Conservation (phyloP, 2,329 filamentous ascomycete genomes). For the Sporothrix mexicana region DNA sequence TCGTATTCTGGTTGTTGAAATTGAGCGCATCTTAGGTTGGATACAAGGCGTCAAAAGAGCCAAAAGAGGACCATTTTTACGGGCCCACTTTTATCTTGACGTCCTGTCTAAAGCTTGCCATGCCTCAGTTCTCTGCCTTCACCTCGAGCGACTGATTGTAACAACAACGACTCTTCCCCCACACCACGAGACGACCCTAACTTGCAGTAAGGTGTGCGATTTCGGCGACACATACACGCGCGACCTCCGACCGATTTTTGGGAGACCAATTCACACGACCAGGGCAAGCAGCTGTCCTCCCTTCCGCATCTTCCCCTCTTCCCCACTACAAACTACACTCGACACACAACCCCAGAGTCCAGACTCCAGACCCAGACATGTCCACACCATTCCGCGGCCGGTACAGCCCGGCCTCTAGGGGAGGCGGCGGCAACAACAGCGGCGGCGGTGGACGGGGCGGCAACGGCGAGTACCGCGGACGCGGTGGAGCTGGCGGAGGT, state of each 20-base stretch:
- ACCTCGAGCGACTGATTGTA: background rate
- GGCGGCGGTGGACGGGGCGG: conserved; percentile 30
- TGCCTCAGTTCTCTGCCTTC: background rate
- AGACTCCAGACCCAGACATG: conserved; percentile 28
- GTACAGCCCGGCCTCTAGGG: conserved; percentile 37
- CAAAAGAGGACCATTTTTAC: conserved; percentile 25
- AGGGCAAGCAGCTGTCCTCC: background rate
- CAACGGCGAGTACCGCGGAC: conserved; percentile 24
- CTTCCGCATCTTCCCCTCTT: background rate
- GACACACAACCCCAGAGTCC: background rate
- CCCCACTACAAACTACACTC: background rate
- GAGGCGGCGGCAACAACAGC: conserved; percentile 31
- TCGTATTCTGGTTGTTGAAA: background rate
- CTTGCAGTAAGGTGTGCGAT: background rate
- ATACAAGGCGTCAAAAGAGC: background rate
- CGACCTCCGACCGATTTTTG: background rate
- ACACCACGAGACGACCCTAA: background rate
- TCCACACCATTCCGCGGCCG: conserved; percentile 38
- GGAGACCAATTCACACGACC: background rate
- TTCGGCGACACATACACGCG: background rate
- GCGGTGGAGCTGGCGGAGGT: conserved; percentile 25
- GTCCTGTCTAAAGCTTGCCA: conserved; percentile 9
- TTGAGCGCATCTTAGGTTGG: background rate
- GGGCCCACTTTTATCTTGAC: conserved; percentile 24
- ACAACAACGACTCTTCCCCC: background rate